These are phyloP conservation scores for Skeletonema costatum DNA, from an alignment of 108 stramenopile species.

Conservation along the genomic window DNA sequence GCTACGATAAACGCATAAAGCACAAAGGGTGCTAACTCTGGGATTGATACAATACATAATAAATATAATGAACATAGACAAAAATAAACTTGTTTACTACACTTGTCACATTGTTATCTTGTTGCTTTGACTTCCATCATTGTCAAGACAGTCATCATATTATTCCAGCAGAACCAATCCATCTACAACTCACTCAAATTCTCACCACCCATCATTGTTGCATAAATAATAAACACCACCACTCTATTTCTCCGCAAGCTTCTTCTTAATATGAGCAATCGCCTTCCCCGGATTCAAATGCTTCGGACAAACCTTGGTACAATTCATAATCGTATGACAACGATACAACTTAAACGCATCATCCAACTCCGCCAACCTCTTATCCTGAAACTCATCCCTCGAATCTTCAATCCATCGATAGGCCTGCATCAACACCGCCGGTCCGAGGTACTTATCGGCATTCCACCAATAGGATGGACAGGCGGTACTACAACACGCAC, in stretches of 20 bases:
- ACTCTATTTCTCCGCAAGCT: slow-evolving; percentile 60
- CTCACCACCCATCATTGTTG: background rate
- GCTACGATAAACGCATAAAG: background rate
- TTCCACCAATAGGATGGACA: slow-evolving; percentile 99
- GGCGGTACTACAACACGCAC: slow-evolving; percentile 97
- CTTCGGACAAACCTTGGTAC: slow-evolving; percentile 98
- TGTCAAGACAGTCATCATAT: background rate
- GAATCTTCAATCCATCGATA: slow-evolving; percentile 98
- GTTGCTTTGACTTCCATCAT: background rate
- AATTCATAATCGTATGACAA: slow-evolving; percentile 99
- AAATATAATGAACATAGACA: background rate
- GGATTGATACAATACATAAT: slow-evolving; percentile 1
- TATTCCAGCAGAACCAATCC: too few species aligned
- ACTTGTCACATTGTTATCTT: too few species aligned
- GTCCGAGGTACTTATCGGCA: slow-evolving; percentile 95
- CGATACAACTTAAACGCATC: slow-evolving; percentile 97
- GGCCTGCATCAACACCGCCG: slow-evolving; percentile 98
- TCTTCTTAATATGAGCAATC: slow-evolving; percentile 98
- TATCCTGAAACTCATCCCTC: slow-evolving; percentile 87
- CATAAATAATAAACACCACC: background rate
- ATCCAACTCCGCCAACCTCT: slow-evolving; percentile 92
- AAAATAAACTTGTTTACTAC: background rate
- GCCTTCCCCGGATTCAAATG: slow-evolving; percentile 99
- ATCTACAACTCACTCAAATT: background rate
- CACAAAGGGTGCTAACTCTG: background rate